These are phyloP conservation scores for Scedosporium boydii DNA, from an alignment of 2,329 filamentous ascomycete species.

Conservation along the genomic window DNA sequence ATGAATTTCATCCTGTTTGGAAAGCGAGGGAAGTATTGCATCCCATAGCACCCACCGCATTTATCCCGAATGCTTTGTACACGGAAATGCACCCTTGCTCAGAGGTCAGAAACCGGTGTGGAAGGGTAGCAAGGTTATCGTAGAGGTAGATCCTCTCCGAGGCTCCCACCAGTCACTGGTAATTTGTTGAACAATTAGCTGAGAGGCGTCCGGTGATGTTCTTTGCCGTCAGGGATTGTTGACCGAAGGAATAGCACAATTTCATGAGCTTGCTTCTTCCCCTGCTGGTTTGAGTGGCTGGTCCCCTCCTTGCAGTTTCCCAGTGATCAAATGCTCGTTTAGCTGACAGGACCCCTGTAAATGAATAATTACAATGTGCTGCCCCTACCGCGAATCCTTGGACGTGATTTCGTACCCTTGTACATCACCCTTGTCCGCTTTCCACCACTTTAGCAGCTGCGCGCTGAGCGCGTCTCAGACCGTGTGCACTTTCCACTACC, in stretches of 20 bases:
- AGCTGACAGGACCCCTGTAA: not conserved
- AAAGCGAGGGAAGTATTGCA: too few species aligned
- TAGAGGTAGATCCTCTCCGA: too few species aligned
- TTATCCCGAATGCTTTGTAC: too few species aligned
- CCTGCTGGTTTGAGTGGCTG: not conserved
- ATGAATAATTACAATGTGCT: not conserved
- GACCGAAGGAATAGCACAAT: not conserved
- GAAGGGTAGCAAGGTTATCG: too few species aligned
- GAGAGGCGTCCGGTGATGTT: too few species aligned
- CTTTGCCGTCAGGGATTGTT: not conserved
- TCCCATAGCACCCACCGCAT: too few species aligned
- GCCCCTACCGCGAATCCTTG: not conserved
- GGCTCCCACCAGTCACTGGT: too few species aligned
- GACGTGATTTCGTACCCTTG: not conserved
- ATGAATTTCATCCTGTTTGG: not conserved
- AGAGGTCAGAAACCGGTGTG: too few species aligned
- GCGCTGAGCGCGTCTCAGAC: conserved; percentile 5
- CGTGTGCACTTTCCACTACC: not conserved
- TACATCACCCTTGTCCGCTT: not conserved
- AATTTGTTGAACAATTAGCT: too few species aligned
- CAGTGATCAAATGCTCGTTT: not conserved
- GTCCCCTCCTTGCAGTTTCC: not conserved
- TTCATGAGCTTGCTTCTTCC: not conserved
- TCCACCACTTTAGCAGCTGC: conserved; percentile 1
- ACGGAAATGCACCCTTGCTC: too few species aligned